Evolutionary conservation across 345 rosid genomes (phyloP).

Genomic region (Arabidopsis thaliana): TAIR10.1 NC_003074.8:19351501-19352000

Average conservation of each 20-base stretch:
- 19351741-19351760: not conserved
- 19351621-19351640: conserved; percentile 90
- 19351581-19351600: conserved; percentile 66
- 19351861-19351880: not conserved
- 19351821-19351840: not conserved
- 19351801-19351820: not conserved
- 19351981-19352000: not conserved
- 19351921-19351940: not conserved
- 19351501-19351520: conserved; percentile 63
- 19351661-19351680: conserved; percentile 33
- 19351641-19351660: conserved; percentile 87
- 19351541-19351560: conserved; percentile 96
- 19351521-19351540: conserved; percentile 96
- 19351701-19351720: not conserved
- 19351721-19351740: not conserved
- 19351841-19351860: not conserved
- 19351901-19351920: not conserved
- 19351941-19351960: not conserved
- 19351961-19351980: not conserved
- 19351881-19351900: not conserved
- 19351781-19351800: not conserved
- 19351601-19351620: conserved; percentile 88
- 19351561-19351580: conserved; percentile 88
- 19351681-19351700: not conserved
- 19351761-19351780: not conserved